Conservation (phyloP, 2,329 filamentous ascomycete species). For the Diaporthe velutina region DNA sequence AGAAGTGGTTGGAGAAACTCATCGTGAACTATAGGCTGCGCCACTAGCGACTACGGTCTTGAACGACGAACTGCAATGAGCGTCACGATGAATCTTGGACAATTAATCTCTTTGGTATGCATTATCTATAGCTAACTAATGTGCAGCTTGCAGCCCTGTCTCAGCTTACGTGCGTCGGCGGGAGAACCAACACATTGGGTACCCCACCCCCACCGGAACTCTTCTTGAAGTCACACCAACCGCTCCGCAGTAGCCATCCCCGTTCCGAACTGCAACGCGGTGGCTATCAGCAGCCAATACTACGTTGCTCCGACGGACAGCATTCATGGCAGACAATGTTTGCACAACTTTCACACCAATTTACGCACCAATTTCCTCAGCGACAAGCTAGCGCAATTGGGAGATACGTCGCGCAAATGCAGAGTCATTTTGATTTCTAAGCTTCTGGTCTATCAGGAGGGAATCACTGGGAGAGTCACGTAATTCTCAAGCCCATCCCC, state of each 20-base stretch:
- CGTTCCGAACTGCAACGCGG: background rate
- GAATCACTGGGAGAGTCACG: slow-evolving; percentile 65
- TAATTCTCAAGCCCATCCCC: slow-evolving; percentile 62
- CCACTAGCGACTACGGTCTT: background rate
- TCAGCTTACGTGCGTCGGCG: background rate
- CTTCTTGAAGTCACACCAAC: background rate
- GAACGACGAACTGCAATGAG: background rate
- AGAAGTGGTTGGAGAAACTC: slow-evolving; percentile 58
- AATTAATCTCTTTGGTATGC: background rate
- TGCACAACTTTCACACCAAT: background rate
- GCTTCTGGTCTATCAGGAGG: slow-evolving; percentile 42
- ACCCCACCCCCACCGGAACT: slow-evolving; percentile 27
- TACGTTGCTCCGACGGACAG: background rate
- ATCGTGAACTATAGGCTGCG: slow-evolving; percentile 6
- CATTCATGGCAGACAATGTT: background rate
- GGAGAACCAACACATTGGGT: background rate
- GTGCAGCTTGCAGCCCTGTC: background rate
- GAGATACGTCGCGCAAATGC: background rate
- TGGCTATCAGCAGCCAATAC: background rate
- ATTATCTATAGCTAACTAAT: background rate
- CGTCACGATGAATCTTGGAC: background rate
- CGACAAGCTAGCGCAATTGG: background rate
- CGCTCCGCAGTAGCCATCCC: background rate
- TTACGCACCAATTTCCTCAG: background rate
- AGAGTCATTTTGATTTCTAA: background rate